Conservation (phyloP, 352 stramenopile species). For the Phytophthora agathidicida region DNA sequence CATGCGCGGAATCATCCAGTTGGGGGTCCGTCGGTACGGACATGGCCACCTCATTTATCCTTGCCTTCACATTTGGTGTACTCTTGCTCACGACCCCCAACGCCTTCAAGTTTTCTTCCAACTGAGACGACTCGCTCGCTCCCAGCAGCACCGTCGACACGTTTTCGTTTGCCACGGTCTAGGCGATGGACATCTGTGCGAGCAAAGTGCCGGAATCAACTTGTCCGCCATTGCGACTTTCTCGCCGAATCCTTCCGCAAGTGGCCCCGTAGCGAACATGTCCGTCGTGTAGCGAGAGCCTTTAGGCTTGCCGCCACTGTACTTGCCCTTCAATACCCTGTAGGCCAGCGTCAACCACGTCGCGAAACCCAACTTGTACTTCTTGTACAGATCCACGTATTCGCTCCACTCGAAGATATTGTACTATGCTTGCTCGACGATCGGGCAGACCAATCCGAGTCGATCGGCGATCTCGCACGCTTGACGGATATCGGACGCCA, state of each 20-base stretch:
- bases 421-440: conserved; percentile 1
- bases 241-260: not conserved
- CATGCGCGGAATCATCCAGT: no score
- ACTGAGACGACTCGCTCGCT: not conserved
- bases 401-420: conserved; percentile 4
- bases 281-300: not conserved
- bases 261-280: not conserved
- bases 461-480: conserved; percentile 31
- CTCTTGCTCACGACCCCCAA: not conserved
- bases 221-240: not conserved
- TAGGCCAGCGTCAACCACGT: not conserved
- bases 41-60: not conserved
- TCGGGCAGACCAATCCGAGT: conserved; percentile 19
- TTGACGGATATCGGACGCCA: conserved; percentile 42
- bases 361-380: not conserved
- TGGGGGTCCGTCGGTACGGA: not conserved
- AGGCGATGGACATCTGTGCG: not conserved
- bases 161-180: not conserved
- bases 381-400: not conserved
- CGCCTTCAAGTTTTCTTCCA: not conserved
- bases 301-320: not conserved
- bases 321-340: conserved; percentile 1
- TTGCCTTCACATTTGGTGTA: no score
- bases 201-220: not conserved
- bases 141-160: not conserved